These are phyloP conservation scores for Salix arbutifolia DNA, from an alignment of 345 rosid genomes.

Conservation along the genomic window DNA sequence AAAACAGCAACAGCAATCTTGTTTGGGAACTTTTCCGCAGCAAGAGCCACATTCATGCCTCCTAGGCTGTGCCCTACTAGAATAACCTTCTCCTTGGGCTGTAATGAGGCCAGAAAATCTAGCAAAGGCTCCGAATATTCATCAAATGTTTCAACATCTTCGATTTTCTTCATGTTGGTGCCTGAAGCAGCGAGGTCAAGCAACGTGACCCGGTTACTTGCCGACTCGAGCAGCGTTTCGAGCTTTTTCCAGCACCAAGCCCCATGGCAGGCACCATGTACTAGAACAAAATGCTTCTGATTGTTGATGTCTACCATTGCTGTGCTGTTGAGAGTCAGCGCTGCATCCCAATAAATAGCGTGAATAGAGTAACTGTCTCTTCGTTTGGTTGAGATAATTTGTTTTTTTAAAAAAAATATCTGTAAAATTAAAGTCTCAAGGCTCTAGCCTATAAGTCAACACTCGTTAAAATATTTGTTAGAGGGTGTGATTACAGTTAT, in stretches of 20 bases:
- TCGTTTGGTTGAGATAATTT: too few species aligned
- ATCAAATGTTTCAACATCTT: slow-evolving; percentile 12
- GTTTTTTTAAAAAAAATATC: too few species aligned
- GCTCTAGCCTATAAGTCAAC: too few species aligned
- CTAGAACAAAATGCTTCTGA: slow-evolving; percentile 32
- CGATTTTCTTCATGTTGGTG: slow-evolving; percentile 19
- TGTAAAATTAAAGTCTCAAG: too few species aligned
- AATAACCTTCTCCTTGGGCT: slow-evolving; percentile 19
- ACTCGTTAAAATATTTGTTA: too few species aligned
- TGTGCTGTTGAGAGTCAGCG: not conserved
- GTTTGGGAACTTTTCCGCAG: slow-evolving; percentile 28
- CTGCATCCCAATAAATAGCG: not conserved
- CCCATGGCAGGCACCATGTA: slow-evolving; percentile 45
- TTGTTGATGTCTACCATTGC: not conserved
- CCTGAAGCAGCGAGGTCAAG: slow-evolving; percentile 40
- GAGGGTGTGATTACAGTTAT: too few species aligned
- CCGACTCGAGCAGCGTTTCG: slow-evolving; percentile 26
- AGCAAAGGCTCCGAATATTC: slow-evolving; percentile 27
- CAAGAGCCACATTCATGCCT: slow-evolving; percentile 21
- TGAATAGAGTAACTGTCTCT: not conserved
- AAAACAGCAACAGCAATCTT: slow-evolving; percentile 25
- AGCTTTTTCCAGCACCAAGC: slow-evolving; percentile 50
- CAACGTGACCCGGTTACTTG: slow-evolving; percentile 36
- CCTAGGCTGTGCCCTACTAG: slow-evolving; percentile 38
- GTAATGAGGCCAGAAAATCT: slow-evolving; percentile 11